phyloP scores from a whole-genome alignment of 1,139 yeast species.

The Nakaseomyces bracarensis region DNA sequence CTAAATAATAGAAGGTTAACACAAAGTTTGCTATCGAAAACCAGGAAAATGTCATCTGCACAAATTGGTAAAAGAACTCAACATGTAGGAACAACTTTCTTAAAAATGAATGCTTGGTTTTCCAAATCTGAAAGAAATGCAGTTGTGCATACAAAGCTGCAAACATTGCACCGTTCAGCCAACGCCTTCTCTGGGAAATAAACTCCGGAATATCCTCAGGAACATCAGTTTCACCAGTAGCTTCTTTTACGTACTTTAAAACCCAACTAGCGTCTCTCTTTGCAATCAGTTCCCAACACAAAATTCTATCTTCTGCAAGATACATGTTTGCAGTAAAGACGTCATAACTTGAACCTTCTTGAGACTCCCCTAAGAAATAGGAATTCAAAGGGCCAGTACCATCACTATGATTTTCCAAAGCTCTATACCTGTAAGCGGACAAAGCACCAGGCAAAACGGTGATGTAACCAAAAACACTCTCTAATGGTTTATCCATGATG shows the following conservation, averaged over 20 bases:
- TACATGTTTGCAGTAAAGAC: slow-evolving; percentile 97
- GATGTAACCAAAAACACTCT: slow-evolving; percentile 86
- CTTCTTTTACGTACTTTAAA: slow-evolving; percentile 81
- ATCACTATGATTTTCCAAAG: slow-evolving; percentile 72
- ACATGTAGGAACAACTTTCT: slow-evolving; percentile 74
- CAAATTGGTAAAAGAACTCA: slow-evolving; percentile 76
- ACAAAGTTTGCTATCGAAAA: slow-evolving; percentile 87
- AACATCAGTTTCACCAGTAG: slow-evolving; percentile 95
- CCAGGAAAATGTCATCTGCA: slow-evolving; percentile 71
- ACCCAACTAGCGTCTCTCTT: slow-evolving; percentile 85
- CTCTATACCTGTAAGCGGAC: slow-evolving; percentile 88
- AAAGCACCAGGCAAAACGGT: slow-evolving; percentile 94
- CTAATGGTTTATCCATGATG: slow-evolving; percentile 89
- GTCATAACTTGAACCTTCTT: slow-evolving; percentile 49
- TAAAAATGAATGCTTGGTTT: slow-evolving; percentile 68
- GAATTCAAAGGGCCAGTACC: slow-evolving; percentile 89
- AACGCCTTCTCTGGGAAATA: slow-evolving; percentile 89
- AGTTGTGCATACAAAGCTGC: slow-evolving; percentile 86
- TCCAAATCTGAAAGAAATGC: slow-evolving; percentile 74
- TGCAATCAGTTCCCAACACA: slow-evolving; percentile 96
- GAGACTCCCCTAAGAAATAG: slow-evolving; percentile 82
- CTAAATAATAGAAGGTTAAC: slow-evolving; percentile 82
- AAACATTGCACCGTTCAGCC: slow-evolving; percentile 96
- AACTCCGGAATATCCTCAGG: slow-evolving; percentile 89
- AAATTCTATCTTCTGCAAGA: slow-evolving; percentile 90